These are phyloP conservation scores for Ceratocystis smalleyi DNA, from an alignment of 2,329 filamentous ascomycete species.

Conservation along the genomic window DNA sequence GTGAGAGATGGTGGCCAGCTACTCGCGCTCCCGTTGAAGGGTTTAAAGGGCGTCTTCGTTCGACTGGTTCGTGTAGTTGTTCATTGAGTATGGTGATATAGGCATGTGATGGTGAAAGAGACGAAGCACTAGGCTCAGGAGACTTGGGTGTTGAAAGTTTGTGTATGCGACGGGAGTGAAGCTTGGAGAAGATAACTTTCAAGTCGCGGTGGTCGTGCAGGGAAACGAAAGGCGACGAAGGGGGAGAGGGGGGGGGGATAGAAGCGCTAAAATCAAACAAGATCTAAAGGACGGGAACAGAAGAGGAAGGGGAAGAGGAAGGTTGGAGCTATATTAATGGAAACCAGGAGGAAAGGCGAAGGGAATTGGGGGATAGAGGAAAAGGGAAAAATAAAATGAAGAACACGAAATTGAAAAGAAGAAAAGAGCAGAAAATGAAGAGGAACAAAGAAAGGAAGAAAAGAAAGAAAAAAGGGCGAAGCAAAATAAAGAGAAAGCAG, in stretches of 20 bases:
- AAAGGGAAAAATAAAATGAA: background rate
- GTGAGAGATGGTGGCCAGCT: constrained; percentile 24
- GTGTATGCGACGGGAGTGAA: background rate
- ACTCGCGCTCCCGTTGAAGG: constrained; percentile 44
- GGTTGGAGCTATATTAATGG: background rate
- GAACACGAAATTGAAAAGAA: background rate
- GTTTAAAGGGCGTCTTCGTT: constrained; percentile 53
- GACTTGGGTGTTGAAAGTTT: constrained; percentile 22
- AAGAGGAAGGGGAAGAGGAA: background rate
- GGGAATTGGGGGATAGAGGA: background rate
- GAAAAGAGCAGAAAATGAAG: background rate
- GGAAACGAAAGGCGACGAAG: background rate
- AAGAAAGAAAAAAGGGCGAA: background rate
- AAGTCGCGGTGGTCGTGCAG: background rate
- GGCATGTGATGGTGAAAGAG: constrained; percentile 22
- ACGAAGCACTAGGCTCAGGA: constrained; percentile 30
- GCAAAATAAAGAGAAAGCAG: background rate
- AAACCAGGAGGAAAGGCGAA: background rate
- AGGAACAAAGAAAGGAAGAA: background rate
- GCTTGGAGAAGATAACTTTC: background rate
- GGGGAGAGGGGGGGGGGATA: background rate
- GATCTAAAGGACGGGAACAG: background rate
- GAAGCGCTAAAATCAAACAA: background rate
- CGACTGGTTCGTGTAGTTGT: constrained; percentile 34
- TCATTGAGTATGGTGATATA: constrained; percentile 31